Base-by-base conservation (phyloP, 2,329 filamentous ascomycete genomes). In the Paecilomyces sp. region DNA sequence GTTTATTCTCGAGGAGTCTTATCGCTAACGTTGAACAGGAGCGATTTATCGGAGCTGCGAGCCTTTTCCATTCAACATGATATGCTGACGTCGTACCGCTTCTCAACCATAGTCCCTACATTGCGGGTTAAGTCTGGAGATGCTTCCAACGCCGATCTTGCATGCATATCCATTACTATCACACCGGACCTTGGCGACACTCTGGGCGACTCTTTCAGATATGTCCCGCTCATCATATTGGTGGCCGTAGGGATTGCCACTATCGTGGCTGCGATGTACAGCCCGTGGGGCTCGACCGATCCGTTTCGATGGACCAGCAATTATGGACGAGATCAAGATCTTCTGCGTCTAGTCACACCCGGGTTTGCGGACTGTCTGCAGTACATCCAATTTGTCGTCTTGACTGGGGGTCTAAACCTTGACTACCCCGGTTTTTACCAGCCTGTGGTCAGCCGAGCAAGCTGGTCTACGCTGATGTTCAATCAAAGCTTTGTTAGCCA, bases 241-340 rank as follows among this genome's bases (percentile, higher is more conserved):
- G 77, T 93, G 2, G 80, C 93, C 50, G 90, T 95, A 54, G 94
- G 87, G 1, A 75, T 92, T 60, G 91, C 92, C 13, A 96, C 93
- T 6, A 80, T 92, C 36, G 86, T 91, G 65, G 92, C 94, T 2
- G 90, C 87, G 56, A 90, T 95, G 41, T 93, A 87, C 71, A 97
- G 92, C 70, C 94, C 94, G 0, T 99, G 94, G 93, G 94, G 94
- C 22, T 90, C 91, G 1, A 86, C 86, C 7, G 90, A 99, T 71
- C 82, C 93, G 22, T 97, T 97, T 73, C 88, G 90, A 65, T 99
- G 93, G 92, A 92, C 91, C n/a, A 95, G 91, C 70, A 99, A 99
- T 72, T 97, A 96, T 72, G 94, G 94, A 36, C 87, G 93, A 66
- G 94, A 99, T 67, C 90, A 91, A 62, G 94, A 99, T 76, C 80